A percentile compares a stretch with the other conserved stretches of the same genome.
Evolutionary conservation across 352 stramenopile genomes (phyloP).

Genomic region (Pythium scleroteichum): DNA sequence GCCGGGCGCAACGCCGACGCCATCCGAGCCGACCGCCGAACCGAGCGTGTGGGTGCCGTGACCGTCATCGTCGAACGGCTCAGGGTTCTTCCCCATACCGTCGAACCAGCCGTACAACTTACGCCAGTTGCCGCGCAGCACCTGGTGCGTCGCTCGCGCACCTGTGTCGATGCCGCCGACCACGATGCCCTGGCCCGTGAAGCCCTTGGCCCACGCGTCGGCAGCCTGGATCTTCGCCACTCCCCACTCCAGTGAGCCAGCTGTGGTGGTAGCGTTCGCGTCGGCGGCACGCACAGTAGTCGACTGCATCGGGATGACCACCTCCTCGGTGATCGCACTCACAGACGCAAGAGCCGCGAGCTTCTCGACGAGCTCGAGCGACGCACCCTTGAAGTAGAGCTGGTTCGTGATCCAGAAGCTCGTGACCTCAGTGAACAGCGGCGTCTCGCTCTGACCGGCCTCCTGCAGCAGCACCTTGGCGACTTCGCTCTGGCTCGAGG

Average conservation of each 20-base stretch:
- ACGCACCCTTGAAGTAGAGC: slow-evolving; percentile 26
- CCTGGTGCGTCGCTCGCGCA: slow-evolving; percentile 24
- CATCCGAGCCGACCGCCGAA: neutral
- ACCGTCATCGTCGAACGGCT: slow-evolving; percentile 21
- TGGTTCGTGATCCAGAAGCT: slow-evolving; percentile 35
- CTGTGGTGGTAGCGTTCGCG: neutral
- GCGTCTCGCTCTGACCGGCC: neutral
- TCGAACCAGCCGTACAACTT: slow-evolving; percentile 26
- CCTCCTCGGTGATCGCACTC: neutral
- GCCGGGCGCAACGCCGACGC: slow-evolving; percentile 6
- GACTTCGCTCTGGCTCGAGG: neutral
- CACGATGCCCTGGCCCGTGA: slow-evolving; percentile 24
- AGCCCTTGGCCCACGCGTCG: slow-evolving; percentile 22
- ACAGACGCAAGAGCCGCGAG: neutral
- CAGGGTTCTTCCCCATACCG: slow-evolving; percentile 1
- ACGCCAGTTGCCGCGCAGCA: slow-evolving; percentile 14
- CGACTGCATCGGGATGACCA: neutral
- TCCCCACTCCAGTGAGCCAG: slow-evolving; percentile 20
- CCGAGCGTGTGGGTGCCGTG: slow-evolving; percentile 24
- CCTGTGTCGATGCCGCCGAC: slow-evolving; percentile 31
- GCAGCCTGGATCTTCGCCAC: slow-evolving; percentile 19
- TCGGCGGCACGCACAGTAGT: neutral
- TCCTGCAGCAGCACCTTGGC: slow-evolving; percentile 10
- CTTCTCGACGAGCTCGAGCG: slow-evolving; percentile 22
- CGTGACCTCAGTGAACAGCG: slow-evolving; percentile 7